Conservation (phyloP, 1,284 basidiomycete genomes). For the Austropuccinia psidii region DNA sequence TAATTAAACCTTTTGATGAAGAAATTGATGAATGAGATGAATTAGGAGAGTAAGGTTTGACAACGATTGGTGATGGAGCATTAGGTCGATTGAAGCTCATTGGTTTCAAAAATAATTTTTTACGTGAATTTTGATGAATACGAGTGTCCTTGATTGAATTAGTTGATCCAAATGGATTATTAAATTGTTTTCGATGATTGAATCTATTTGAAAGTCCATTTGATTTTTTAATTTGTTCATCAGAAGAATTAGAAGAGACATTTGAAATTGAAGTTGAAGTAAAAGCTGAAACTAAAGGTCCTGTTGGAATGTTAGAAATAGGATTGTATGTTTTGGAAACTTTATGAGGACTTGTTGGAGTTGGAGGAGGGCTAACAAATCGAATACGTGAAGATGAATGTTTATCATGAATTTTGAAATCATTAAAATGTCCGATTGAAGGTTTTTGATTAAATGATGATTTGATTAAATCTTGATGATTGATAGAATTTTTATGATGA, state of each 20-base stretch:
- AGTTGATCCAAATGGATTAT: not conserved
- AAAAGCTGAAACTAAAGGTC: slow-evolving; percentile 17
- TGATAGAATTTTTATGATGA: too few relatives aligned
- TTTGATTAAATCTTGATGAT: too few relatives aligned
- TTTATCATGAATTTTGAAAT: too few relatives aligned
- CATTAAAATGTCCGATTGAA: too few relatives aligned
- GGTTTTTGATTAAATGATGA: too few relatives aligned
- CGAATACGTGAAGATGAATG: not conserved
- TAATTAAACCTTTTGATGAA: not conserved
- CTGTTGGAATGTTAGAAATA: not conserved
- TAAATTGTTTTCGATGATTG: not conserved
- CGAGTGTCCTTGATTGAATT: not conserved
- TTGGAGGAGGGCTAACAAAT: slow-evolving; percentile 9
- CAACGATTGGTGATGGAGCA: slow-evolving; percentile 27
- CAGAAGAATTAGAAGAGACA: slow-evolving; percentile 9
- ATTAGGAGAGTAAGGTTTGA: slow-evolving; percentile 11
- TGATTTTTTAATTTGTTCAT: slow-evolving; percentile 5
- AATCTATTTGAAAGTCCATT: slow-evolving; percentile 20
- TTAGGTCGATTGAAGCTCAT: slow-evolving; percentile 29
- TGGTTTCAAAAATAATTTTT: slow-evolving; percentile 27
- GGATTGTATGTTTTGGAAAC: too few relatives aligned
- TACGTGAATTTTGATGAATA: not conserved
- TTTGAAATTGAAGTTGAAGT: slow-evolving; percentile 30
- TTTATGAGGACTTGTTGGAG: not conserved
- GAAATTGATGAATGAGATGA: not conserved